Evolutionary conservation across 352 stramenopile genomes (phyloP).

Genomic region (Globisporangium rhizosaccharum): DNA sequence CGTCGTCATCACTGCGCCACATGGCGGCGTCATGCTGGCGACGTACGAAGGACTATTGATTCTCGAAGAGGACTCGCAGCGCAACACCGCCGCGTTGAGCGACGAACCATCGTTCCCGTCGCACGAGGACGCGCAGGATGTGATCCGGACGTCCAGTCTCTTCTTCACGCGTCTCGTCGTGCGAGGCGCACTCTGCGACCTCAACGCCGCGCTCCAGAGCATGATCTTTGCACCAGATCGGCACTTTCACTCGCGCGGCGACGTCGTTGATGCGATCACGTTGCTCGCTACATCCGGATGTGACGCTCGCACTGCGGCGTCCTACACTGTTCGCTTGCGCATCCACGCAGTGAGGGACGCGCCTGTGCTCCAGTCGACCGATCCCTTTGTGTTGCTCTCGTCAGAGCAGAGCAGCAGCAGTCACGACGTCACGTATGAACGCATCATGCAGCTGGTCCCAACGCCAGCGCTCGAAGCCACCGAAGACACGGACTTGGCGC

Average conservation of each 20-base stretch:
- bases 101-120: background rate
- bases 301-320: background rate
- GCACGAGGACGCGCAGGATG: constrained; percentile 4
- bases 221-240: constrained; percentile 48
- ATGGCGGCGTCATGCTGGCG: constrained; percentile 53
- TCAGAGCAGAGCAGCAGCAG: background rate
- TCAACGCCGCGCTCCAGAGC: constrained; percentile 43
- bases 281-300: constrained; percentile 6
- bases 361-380: constrained; percentile 23
- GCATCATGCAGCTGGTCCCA: background rate
- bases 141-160: constrained; percentile 20
- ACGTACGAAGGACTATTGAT: constrained; percentile 31
- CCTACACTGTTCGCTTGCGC: constrained; percentile 15
- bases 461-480: constrained; percentile 18
- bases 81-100: constrained; percentile 5
- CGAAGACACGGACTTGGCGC: constrained; percentile 25
- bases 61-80: constrained; percentile 12
- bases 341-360: constrained; percentile 32
- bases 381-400: constrained; percentile 18
- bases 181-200: constrained; percentile 25
- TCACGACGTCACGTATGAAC: constrained; percentile 1
- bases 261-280: constrained; percentile 29
- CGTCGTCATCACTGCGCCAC: constrained; percentile 24
- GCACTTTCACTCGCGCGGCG: constrained; percentile 45
- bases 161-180: constrained; percentile 39